Base-by-base conservation (phyloP, 2,329 filamentous ascomycete species). In the Fusarium tricinctum region DNA sequence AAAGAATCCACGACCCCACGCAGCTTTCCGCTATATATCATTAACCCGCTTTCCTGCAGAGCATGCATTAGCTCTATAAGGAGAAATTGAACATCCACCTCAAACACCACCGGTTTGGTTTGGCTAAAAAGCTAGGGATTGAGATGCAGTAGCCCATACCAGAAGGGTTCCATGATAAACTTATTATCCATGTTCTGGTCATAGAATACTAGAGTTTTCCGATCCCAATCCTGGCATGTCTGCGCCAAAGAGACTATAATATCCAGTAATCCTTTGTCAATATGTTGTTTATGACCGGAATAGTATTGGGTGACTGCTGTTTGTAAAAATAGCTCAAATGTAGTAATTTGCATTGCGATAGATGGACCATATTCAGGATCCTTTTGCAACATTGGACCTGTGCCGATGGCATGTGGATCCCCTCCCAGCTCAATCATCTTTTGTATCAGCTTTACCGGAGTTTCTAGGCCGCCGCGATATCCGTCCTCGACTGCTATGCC, bases 401-500 rank as follows among this genome's bases (percentile, higher is more conserved):
- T 32, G 0, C 12, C 35, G 2, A 8, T 2, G 3, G 8, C 28
- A 15, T 59, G 51, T 1, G 28, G n/a, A 0, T n/a, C 4, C n/a
- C 6, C 51, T 0, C n/a, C 51, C 1, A 42, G 3, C 2, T 10
- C n/a, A 19, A 59, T 15, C 2, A 48, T 7, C 1, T 2, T 1
- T 30, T 5, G 8, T 1, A 57, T 42, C 9, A 48, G 7, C 2
- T 2, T 15, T 3, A 0, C 13, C 17, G 13, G 1, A 1, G 8
- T 6, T 8, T 6, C 0, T 5, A 4, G 2, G 2, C 4, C 0
- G 1, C 0, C 0, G 0, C 0, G 0, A 6, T 0, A 10, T 0
- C 14, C 0, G 3, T 12, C 20, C 23, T 6, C 10, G 8, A 22
- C 2, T 2, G n/a, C 20, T 6, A 58, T 15, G 1, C 35, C 28